Evolutionary conservation across 306 rosid species (phyloP), one percentile per base, ranked within the genome.

Genomic region (Morella rubra): DNA sequence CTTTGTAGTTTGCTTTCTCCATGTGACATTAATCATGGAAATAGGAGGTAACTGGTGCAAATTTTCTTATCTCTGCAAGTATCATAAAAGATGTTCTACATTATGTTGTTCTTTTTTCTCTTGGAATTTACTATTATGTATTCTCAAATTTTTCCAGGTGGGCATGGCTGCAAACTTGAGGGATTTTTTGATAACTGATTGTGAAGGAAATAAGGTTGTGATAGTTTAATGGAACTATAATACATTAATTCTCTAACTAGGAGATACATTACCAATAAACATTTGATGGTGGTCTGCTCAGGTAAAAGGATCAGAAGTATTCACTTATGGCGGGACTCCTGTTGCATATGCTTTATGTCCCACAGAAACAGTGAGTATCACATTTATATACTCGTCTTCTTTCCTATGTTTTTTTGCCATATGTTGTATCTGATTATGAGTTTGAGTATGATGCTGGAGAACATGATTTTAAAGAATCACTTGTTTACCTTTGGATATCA

Each of bases 141-240:
- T 22, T 84, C 71, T 53, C 51, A 27, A 58, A 50, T 74, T 79
- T 54, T 80, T 46, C n/a, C 84, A 94, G 98, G 90, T 90, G 64
- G 97, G 92, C 61, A 90, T 95, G 96, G 98, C 98, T 80, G 97
- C 96, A 77, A 95, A 95, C 83, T 84, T 92, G 87, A 81, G 81
- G 76, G 93, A 92, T 78, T 90, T 85, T 85, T 89, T 90, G 80
- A 85, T 90, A 56, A 92, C 96, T 49, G 79, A 90, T 84, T 86
- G 75, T 83, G 83, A 85, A 56, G 96, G 98, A 75, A 80, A 90
- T 73, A 96, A 90, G 98, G 98, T 87, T 84, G 47, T 54, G 11
- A 75, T 56, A 27, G 32, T 27, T 27, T 27, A 27, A 27, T 27
- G 32, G 32, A 27, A 40, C 41, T 10, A 8, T 22, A 15, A 6